phyloP scores from a whole-genome alignment of 352 stramenopile genomes.

The Phytophthora megakarya region DNA sequence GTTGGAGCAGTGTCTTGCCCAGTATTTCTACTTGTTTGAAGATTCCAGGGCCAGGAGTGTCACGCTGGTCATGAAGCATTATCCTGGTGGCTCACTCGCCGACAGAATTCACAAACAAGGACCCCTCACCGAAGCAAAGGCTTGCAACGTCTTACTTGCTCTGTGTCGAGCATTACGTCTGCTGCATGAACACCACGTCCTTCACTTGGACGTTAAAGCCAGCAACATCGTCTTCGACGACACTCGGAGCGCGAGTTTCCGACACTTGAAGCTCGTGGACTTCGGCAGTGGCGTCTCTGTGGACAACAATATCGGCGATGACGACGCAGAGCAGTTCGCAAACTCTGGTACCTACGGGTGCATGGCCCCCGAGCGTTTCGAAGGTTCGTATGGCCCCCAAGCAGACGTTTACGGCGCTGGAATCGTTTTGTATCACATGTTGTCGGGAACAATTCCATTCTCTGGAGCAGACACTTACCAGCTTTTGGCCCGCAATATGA shows the following conservation, averaged over 20 bases:
- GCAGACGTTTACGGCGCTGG: slow-evolving; percentile 69
- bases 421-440: slow-evolving; percentile 69
- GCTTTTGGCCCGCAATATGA: slow-evolving; percentile 71
- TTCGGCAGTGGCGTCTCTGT: slow-evolving; percentile 55
- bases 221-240: slow-evolving; percentile 71
- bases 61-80: slow-evolving; percentile 73
- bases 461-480: slow-evolving; percentile 46
- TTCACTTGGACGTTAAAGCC: slow-evolving; percentile 72
- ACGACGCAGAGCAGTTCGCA: slow-evolving; percentile 22
- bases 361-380: slow-evolving; percentile 71
- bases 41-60: slow-evolving; percentile 47
- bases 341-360: slow-evolving; percentile 55
- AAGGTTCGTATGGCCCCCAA: slow-evolving; percentile 49
- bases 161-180: slow-evolving; percentile 55
- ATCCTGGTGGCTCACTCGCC: slow-evolving; percentile 53
- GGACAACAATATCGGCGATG: slow-evolving; percentile 1
- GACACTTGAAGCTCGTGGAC: slow-evolving; percentile 70
- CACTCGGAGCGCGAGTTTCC: slow-evolving; percentile 36
- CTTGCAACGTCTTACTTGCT: slow-evolving; percentile 44
- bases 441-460: slow-evolving; percentile 59
- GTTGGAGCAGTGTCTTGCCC: slow-evolving; percentile 50
- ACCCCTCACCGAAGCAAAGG: slow-evolving; percentile 37
- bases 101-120: slow-evolving; percentile 50
- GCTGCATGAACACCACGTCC: slow-evolving; percentile 54
- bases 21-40: slow-evolving; percentile 68